phyloP scores from a whole-genome alignment of 73 alveolate species.

The Stentor coeruleus region DNA sequence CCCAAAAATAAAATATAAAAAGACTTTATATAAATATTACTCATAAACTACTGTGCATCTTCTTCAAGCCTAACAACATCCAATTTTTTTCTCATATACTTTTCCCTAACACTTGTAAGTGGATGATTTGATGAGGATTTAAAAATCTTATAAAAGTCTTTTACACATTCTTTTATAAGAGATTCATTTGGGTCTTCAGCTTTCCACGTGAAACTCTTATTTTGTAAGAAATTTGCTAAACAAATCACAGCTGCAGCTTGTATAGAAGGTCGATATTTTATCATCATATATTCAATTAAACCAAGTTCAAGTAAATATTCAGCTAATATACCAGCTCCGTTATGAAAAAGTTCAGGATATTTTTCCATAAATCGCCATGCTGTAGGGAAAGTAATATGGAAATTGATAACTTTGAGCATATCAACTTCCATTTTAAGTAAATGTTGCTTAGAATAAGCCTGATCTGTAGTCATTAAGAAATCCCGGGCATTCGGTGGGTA shows the following conservation, averaged over 20 bases:
- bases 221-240: conserved; percentile 7
- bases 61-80: not conserved
- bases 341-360: conserved; percentile 39
- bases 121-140: not conserved
- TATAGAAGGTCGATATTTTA: conserved; percentile 51
- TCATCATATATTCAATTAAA: conserved; percentile 69
- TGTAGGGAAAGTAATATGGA: conserved; percentile 59
- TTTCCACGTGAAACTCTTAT: not conserved
- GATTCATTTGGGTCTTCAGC: not conserved
- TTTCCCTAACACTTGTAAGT: conserved; percentile 53
- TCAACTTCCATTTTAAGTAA: conserved; percentile 58
- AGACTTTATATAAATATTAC: no score
- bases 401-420: conserved; percentile 58
- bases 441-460: conserved; percentile 59
- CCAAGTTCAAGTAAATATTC: conserved; percentile 67
- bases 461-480: conserved; percentile 58
- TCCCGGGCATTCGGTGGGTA: conserved; percentile 67
- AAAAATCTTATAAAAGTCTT: not conserved
- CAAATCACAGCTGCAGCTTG: conserved; percentile 73
- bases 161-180: not conserved
- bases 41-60: not conserved
- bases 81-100: conserved; percentile 48
- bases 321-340: conserved; percentile 40
- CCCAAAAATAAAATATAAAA: not conserved
- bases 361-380: conserved; percentile 56